Evolutionary conservation across 1,139 yeast species (phyloP).

Genomic region (Petasospora rhodanensis): DNA sequence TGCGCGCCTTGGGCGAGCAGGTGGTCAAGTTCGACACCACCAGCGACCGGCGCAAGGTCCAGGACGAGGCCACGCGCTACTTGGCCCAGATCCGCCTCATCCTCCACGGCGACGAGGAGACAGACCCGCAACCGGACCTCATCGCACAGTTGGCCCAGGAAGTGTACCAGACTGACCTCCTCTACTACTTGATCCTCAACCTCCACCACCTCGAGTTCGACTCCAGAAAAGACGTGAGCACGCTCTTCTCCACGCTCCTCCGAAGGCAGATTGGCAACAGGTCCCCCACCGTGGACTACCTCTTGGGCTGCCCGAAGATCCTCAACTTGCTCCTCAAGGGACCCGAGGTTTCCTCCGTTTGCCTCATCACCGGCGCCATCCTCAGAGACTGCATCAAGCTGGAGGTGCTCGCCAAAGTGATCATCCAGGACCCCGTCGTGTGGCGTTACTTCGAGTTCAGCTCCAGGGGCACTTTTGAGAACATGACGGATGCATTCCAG

Average conservation of each 20-base stretch:
- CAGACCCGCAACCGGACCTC: slow-evolving; percentile 71
- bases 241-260: slow-evolving; percentile 68
- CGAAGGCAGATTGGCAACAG: slow-evolving; percentile 75
- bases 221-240: slow-evolving; percentile 77
- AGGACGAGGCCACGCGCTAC: slow-evolving; percentile 73
- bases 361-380: slow-evolving; percentile 72
- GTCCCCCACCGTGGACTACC: slow-evolving; percentile 83
- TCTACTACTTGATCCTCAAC: slow-evolving; percentile 54
- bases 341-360: slow-evolving; percentile 68
- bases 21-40: slow-evolving; percentile 48
- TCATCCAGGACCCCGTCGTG: slow-evolving; percentile 53
- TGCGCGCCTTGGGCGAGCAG: slow-evolving; percentile 70
- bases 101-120: slow-evolving; percentile 67
- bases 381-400: slow-evolving; percentile 81
- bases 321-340: slow-evolving; percentile 60
- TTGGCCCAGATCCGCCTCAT: slow-evolving; percentile 64
- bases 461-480: slow-evolving; percentile 73
- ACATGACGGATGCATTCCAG: slow-evolving; percentile 85
- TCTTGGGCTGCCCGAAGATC: slow-evolving; percentile 60
- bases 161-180: slow-evolving; percentile 65
- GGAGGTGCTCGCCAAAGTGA: slow-evolving; percentile 61
- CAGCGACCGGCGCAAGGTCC: slow-evolving; percentile 54
- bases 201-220: slow-evolving; percentile 76
- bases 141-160: slow-evolving; percentile 72
- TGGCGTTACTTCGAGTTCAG: slow-evolving; percentile 86